Evolutionary conservation across 2,329 filamentous ascomycete genomes (phyloP).

Genomic region (Didymella sp.): DNA sequence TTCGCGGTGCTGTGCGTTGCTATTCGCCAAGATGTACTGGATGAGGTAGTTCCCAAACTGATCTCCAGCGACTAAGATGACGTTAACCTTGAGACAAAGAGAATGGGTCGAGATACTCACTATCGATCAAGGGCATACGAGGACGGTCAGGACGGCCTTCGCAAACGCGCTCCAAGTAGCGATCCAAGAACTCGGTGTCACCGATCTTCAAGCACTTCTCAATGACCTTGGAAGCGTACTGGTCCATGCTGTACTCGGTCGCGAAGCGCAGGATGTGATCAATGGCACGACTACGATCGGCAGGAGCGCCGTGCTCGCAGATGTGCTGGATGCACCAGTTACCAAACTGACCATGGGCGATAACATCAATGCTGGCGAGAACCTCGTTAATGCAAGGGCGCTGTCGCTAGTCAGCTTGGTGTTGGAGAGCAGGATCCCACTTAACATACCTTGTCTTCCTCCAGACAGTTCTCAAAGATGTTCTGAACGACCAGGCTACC

Average conservation of each 20-base stretch:
- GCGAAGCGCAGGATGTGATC: constrained; percentile 95
- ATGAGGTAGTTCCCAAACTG: constrained; percentile 99
- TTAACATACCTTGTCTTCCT: constrained; percentile 86
- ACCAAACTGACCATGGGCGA: constrained; percentile 96
- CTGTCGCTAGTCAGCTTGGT: constrained; percentile 55
- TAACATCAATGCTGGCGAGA: constrained; percentile 90
- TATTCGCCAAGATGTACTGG: constrained; percentile 94
- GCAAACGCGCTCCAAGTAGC: constrained; percentile 92
- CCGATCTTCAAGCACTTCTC: constrained; percentile 99
- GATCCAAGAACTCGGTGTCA: constrained; percentile 84
- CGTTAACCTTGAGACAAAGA: constrained; percentile 20
- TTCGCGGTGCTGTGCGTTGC: constrained; percentile 86
- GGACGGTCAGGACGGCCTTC: constrained; percentile 89
- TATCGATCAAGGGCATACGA: constrained; percentile 96
- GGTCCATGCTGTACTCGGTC: constrained; percentile 97
- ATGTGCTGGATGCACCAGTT: constrained; percentile 99
- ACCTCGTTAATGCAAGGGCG: constrained; percentile 98
- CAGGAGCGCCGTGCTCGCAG: constrained; percentile 91
- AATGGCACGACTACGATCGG: constrained; percentile 89
- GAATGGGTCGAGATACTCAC: constrained; percentile 52
- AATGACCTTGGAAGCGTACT: constrained; percentile 98
- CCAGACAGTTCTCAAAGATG: constrained; percentile 98
- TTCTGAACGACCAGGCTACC: constrained; percentile 98
- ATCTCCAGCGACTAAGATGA: constrained; percentile 78
- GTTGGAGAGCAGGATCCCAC: neutral